Evolutionary conservation across 768 basidiomycete species (phyloP).

Genomic region (Auriscalpium orientale): DNA sequence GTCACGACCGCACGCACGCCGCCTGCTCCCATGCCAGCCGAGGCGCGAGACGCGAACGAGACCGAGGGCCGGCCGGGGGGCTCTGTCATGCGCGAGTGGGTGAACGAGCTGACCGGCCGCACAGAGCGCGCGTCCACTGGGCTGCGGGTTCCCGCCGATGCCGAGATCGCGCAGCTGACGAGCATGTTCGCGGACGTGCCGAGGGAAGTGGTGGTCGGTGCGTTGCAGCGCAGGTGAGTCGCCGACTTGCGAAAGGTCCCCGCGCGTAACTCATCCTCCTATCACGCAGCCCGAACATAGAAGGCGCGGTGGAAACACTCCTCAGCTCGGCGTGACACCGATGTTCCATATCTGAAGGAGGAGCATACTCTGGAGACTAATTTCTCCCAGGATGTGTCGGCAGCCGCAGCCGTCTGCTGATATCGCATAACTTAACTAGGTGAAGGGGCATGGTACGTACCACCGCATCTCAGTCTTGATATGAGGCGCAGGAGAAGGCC

Average conservation of each 20-base stretch:
- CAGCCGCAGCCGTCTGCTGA: no score
- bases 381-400: no score
- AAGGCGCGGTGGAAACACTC: slow-evolving; percentile 76
- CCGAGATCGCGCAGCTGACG: slow-evolving; percentile 67
- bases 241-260: background rate
- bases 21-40: slow-evolving; percentile 9
- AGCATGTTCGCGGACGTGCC: slow-evolving; percentile 80
- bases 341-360: no score
- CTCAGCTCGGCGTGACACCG: slow-evolving; percentile 33
- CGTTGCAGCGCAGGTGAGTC: slow-evolving; percentile 75
- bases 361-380: no score
- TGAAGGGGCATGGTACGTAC: no score
- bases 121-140: slow-evolving; percentile 44
- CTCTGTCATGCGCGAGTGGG: slow-evolving; percentile 72
- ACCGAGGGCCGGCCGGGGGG: background rate
- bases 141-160: slow-evolving; percentile 63
- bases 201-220: slow-evolving; percentile 64
- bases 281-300: slow-evolving; percentile 57
- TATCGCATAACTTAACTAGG: no score
- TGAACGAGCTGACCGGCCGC: slow-evolving; percentile 69
- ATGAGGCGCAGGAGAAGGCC: no score
- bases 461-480: no score
- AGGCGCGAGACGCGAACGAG: slow-evolving; percentile 8
- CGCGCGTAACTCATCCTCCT: slow-evolving; percentile 4
- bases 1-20: slow-evolving; percentile 52